Conservation (phyloP, 192 early-diverging fungal species). For the Rhizophagus clarus region DNA sequence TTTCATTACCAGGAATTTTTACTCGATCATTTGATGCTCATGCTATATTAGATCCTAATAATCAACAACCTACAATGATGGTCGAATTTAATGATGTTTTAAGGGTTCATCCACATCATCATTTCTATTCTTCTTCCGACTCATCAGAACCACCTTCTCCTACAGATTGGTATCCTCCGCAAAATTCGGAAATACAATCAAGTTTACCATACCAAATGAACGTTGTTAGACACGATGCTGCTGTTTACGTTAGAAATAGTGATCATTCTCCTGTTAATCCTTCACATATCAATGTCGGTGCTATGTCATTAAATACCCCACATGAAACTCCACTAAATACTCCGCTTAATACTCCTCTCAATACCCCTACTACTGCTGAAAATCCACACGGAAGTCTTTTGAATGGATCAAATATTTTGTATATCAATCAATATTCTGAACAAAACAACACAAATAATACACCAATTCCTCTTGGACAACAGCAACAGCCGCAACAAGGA, state of each 20-base stretch:
- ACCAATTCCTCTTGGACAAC: not conserved
- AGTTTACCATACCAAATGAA: not conserved
- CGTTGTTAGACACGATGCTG: slow-evolving; percentile 8
- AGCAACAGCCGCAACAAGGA: not conserved
- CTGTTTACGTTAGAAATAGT: slow-evolving; percentile 26
- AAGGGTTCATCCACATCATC: not conserved
- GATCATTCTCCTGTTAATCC: not conserved
- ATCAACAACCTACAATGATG: slow-evolving; percentile 20
- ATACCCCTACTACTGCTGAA: slow-evolving; percentile 13
- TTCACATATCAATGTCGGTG: not conserved
- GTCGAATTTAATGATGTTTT: slow-evolving; percentile 5
- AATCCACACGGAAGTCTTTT: not conserved
- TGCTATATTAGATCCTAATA: slow-evolving; percentile 3
- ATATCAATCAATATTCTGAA: slow-evolving; percentile 23
- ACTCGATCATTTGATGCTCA: slow-evolving; percentile 29
- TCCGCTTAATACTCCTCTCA: not conserved
- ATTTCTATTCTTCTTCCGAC: not conserved
- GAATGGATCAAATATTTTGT: not conserved
- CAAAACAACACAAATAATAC: not conserved
- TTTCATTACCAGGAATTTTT: slow-evolving; percentile 39
- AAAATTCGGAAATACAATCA: not conserved
- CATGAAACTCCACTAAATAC: not conserved
- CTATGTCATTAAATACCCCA: not conserved
- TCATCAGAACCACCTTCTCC: slow-evolving; percentile 20
- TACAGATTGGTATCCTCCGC: not conserved